A percentile compares a stretch with the other conserved stretches of the same genome.
Conservation (phyloP, 2,329 filamentous ascomycete genomes). For the Lithohypha guttulata region DNA sequence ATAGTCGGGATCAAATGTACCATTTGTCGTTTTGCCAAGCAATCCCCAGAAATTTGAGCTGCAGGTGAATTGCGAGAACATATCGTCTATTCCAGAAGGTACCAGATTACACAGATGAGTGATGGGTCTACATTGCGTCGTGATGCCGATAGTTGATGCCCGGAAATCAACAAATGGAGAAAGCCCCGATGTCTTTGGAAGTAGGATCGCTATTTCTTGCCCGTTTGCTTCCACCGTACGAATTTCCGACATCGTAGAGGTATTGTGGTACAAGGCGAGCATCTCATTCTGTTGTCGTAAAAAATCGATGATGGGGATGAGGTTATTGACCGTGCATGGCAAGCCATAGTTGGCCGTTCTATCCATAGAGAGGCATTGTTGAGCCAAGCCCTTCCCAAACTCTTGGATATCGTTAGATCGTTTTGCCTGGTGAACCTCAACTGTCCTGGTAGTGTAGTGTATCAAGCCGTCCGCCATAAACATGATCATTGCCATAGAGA, state of each 20-base stretch:
- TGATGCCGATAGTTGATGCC: slow-evolving; percentile 11
- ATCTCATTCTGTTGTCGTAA: slow-evolving; percentile 8
- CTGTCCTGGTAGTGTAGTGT: slow-evolving; percentile 11
- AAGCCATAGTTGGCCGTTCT: slow-evolving; percentile 8
- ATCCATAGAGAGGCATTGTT: slow-evolving; percentile 4
- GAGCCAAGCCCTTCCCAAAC: slow-evolving; percentile 7
- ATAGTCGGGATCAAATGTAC: slow-evolving; percentile 1
- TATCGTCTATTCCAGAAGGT: slow-evolving; percentile 4
- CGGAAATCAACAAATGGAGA: slow-evolving; percentile 8
- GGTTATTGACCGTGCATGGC: slow-evolving; percentile 10
- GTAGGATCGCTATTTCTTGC: not conserved
- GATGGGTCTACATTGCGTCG: slow-evolving; percentile 10
- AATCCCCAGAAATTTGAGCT: slow-evolving; percentile 8
- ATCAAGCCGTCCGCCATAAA: slow-evolving; percentile 9
- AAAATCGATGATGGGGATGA: slow-evolving; percentile 1
- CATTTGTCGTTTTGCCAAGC: slow-evolving; percentile 6
- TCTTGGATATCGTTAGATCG: not conserved
- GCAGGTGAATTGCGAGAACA: slow-evolving; percentile 10
- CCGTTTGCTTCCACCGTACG: not conserved
- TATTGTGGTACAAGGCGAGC: slow-evolving; percentile 10
- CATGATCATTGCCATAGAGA: slow-evolving; percentile 2
- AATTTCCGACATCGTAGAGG: slow-evolving; percentile 8
- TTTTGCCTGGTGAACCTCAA: slow-evolving; percentile 5
- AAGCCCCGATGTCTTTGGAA: slow-evolving; percentile 6
- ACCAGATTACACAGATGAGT: slow-evolving; percentile 9